A percentile compares a stretch with the other conserved stretches of the same genome.
Conservation (phyloP, 1,139 yeast species). For the Hyphopichia buzzinii region DNA sequence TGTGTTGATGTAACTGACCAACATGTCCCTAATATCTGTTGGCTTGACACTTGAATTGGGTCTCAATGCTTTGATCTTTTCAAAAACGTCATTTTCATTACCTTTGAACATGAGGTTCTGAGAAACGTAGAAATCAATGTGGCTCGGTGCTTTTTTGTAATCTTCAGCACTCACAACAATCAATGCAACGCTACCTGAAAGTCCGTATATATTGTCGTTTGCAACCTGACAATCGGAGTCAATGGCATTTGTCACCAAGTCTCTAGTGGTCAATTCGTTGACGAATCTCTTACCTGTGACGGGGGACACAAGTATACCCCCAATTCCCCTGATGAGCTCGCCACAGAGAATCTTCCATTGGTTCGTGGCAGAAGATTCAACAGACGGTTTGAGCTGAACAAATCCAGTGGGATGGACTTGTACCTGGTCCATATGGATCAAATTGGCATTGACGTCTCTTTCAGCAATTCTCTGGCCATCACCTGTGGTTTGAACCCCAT, state of each 20-base stretch:
- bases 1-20: conserved; percentile 12
- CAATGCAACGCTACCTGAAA: conserved; percentile 17
- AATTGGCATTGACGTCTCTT: conserved; percentile 28
- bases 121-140: conserved; percentile 29
- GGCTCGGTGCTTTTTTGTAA: conserved; percentile 24
- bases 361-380: conserved; percentile 6
- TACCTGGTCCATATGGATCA: conserved; percentile 36
- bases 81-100: conserved; percentile 16
- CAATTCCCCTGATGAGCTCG: conserved; percentile 36
- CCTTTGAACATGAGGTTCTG: conserved; percentile 29
- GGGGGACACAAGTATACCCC: conserved; percentile 35
- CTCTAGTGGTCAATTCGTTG: conserved; percentile 37
- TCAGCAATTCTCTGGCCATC: conserved; percentile 38
- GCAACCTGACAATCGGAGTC: conserved; percentile 19
- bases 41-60: conserved; percentile 10
- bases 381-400: conserved; percentile 19
- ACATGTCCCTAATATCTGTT: conserved; percentile 10
- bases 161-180: conserved; percentile 27
- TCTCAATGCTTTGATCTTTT: conserved; percentile 13
- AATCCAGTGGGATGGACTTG: conserved; percentile 44
- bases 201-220: conserved; percentile 7
- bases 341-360: conserved; percentile 38
- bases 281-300: conserved; percentile 30
- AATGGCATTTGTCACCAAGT: conserved; percentile 28
- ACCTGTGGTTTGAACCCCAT: conserved; percentile 34